Conservation (phyloP, 768 basidiomycete genomes). For the Kwoniella bestiolae region DNA sequence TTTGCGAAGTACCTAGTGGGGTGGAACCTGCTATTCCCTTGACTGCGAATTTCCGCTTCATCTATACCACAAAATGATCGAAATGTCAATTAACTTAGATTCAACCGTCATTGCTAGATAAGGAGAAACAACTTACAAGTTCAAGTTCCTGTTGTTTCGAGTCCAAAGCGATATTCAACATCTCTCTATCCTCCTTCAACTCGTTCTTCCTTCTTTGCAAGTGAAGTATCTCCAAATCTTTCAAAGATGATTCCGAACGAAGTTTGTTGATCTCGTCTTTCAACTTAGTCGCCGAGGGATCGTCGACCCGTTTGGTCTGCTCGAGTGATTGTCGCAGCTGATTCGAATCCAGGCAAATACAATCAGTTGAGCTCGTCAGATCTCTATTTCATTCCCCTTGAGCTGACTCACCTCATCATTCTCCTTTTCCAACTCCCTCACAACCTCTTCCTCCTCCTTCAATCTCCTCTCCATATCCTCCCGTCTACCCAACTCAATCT, state of each 20-base stretch:
- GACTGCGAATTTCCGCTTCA: conserved; percentile 54
- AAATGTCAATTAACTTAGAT: background rate
- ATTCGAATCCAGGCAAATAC: no score
- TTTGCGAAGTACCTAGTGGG: conserved; percentile 29
- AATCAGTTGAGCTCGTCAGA: no score
- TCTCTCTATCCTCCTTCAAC: conserved; percentile 75
- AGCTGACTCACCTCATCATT: conserved; percentile 34
- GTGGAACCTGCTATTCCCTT: conserved; percentile 50
- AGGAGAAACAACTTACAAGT: conserved; percentile 64
- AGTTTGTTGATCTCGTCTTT: conserved; percentile 56
- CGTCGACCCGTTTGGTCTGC: background rate
- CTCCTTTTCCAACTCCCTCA: conserved; percentile 61
- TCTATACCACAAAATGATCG: conserved; percentile 25
- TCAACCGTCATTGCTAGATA: conserved; percentile 1
- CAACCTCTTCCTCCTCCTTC: conserved; percentile 61
- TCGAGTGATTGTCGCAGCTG: background rate
- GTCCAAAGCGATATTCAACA: conserved; percentile 89
- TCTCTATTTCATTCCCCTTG: no score
- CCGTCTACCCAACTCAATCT: conserved; percentile 40
- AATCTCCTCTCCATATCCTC: conserved; percentile 60
- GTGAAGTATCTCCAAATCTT: conserved; percentile 78
- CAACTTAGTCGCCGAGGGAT: background rate
- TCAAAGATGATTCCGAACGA: conserved; percentile 79
- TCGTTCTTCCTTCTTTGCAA: conserved; percentile 69
- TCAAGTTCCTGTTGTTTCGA: conserved; percentile 94